Conservation (phyloP, 2,329 filamentous ascomycete species). For the Apiospora kogelbergensis region DNA sequence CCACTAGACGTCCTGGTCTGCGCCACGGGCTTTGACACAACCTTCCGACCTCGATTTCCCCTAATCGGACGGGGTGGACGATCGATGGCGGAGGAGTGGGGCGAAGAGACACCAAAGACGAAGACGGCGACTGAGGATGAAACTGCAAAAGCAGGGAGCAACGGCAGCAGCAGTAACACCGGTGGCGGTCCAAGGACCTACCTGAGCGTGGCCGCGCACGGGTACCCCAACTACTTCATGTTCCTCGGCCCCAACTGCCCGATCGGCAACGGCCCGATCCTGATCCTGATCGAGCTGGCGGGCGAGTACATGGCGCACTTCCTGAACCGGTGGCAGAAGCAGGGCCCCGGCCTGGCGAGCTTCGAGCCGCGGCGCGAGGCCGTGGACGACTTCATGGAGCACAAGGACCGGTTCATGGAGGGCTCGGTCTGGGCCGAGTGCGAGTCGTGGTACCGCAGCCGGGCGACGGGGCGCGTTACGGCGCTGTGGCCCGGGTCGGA, state of each 20-base stretch:
- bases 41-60: slow-evolving; percentile 32
- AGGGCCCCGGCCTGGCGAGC: slow-evolving; percentile 6
- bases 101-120: slow-evolving; percentile 45
- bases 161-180: no score
- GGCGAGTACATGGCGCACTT: slow-evolving; percentile 14
- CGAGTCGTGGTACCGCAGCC: slow-evolving; percentile 18
- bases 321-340: slow-evolving; percentile 8
- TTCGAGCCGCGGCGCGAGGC: slow-evolving; percentile 19
- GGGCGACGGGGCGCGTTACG: slow-evolving; percentile 14
- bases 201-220: neutral
- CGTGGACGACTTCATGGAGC: slow-evolving; percentile 26
- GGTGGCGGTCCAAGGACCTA: neutral
- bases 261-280: slow-evolving; percentile 19
- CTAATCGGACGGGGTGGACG: slow-evolving; percentile 46
- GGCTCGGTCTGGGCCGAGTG: slow-evolving; percentile 25
- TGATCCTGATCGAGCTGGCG: slow-evolving; percentile 16
- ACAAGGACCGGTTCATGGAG: slow-evolving; percentile 10
- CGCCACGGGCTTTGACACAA: slow-evolving; percentile 31
- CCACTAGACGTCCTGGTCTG: slow-evolving; percentile 33
- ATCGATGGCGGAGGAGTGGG: slow-evolving; percentile 50
- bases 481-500: slow-evolving; percentile 19
- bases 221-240: slow-evolving; percentile 49
- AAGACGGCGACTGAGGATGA: slow-evolving; percentile 53
- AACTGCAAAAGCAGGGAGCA: neutral
- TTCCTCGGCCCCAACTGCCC: slow-evolving; percentile 40